These are phyloP conservation scores for Chrysoporthe cubensis DNA, from an alignment of 2,329 filamentous ascomycete genomes.

Conservation along the genomic window DNA sequence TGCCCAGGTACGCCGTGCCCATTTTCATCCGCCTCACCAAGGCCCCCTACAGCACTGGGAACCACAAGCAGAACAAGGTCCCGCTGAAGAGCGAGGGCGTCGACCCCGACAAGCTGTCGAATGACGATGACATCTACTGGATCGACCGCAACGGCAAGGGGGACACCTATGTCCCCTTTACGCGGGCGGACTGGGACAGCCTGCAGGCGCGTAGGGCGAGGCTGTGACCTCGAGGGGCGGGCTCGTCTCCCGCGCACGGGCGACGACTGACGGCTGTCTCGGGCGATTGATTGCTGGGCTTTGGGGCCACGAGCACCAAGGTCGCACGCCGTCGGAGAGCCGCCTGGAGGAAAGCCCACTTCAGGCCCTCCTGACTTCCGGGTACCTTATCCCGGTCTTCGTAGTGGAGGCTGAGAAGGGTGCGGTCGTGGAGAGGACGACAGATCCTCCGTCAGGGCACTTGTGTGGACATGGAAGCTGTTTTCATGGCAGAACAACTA, in stretches of 20 bases:
- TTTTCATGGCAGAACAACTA: neutral
- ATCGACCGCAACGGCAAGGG: constrained; percentile 61
- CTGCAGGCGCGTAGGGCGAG: constrained; percentile 36
- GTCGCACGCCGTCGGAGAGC: too few species aligned
- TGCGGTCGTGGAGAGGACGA: too few species aligned
- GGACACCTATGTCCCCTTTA: constrained; percentile 63
- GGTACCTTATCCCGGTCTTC: too few species aligned
- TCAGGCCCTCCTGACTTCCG: too few species aligned
- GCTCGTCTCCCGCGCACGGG: neutral
- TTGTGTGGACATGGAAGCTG: too few species aligned
- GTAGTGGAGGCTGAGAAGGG: too few species aligned
- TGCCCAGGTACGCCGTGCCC: constrained; percentile 77
- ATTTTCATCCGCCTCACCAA: constrained; percentile 70
- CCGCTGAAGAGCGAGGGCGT: constrained; percentile 70
- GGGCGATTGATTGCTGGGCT: neutral
- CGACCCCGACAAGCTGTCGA: constrained; percentile 54
- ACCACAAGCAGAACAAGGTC: constrained; percentile 81
- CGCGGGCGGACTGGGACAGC: constrained; percentile 59
- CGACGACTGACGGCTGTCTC: neutral
- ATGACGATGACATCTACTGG: constrained; percentile 52
- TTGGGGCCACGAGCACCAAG: too few species aligned
- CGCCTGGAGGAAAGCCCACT: too few species aligned
- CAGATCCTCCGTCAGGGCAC: too few species aligned
- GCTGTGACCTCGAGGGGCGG: constrained; percentile 28
- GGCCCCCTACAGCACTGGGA: constrained; percentile 66